These are phyloP conservation scores for Curvularia sp. DNA, from an alignment of 2,329 filamentous ascomycete species.

Conservation along the genomic window DNA sequence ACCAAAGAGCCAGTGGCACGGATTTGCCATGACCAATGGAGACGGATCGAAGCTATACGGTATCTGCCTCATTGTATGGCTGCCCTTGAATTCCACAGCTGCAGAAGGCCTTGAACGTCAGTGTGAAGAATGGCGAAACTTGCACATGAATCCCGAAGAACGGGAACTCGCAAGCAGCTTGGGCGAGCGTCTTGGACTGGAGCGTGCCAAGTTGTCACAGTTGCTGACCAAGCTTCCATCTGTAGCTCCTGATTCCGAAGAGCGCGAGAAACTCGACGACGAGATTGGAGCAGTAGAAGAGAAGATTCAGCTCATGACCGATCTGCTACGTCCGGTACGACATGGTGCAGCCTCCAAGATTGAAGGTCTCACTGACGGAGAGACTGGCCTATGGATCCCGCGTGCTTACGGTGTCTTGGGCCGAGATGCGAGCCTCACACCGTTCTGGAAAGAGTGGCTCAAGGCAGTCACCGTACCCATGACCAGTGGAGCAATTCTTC, in stretches of 20 bases:
- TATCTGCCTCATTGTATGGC: slow-evolving; percentile 91
- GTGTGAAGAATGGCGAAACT: slow-evolving; percentile 60
- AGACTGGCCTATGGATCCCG: slow-evolving; percentile 95
- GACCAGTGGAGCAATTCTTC: slow-evolving; percentile 83
- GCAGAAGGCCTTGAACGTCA: slow-evolving; percentile 81
- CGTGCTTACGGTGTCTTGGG: slow-evolving; percentile 92
- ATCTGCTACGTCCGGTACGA: slow-evolving; percentile 88
- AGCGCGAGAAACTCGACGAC: slow-evolving; percentile 85
- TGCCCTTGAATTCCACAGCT: slow-evolving; percentile 79
- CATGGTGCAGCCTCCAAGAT: slow-evolving; percentile 97
- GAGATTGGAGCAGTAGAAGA: slow-evolving; percentile 96
- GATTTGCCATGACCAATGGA: slow-evolving; percentile 95
- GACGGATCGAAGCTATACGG: slow-evolving; percentile 93
- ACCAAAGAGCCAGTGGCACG: slow-evolving; percentile 97
- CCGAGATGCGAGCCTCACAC: slow-evolving; percentile 79
- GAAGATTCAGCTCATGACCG: slow-evolving; percentile 96
- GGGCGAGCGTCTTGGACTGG: slow-evolving; percentile 83
- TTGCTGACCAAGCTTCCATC: slow-evolving; percentile 83
- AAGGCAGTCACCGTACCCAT: slow-evolving; percentile 93
- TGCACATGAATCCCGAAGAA: slow-evolving; percentile 88
- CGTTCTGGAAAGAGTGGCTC: slow-evolving; percentile 99
- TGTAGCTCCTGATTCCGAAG: slow-evolving; percentile 78
- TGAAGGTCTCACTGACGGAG: slow-evolving; percentile 91
- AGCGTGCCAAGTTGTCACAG: slow-evolving; percentile 88
- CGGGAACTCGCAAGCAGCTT: slow-evolving; percentile 90